Evolutionary conservation across 2,329 filamentous ascomycete genomes (phyloP), one percentile per base, ranked within the genome.

Genomic region (Lizonia empirigonia): DNA sequence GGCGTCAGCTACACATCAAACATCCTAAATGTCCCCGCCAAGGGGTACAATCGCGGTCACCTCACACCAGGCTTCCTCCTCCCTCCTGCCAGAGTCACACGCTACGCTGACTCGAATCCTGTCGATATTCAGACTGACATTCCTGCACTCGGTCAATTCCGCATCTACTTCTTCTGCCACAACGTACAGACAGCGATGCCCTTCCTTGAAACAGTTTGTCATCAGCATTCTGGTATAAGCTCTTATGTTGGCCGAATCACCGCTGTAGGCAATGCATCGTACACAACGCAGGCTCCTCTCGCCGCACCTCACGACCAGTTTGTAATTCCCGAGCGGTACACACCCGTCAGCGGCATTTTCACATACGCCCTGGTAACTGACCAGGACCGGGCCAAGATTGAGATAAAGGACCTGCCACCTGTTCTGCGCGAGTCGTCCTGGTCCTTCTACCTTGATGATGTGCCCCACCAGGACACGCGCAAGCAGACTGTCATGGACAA

Each of bases 41-140:
- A 63, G 73, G 64, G 68, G 1, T 76, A 76, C 35, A 81, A 77
- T 76, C 83, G 57, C 71, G 69, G 74, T 30, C 39, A 52, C 50
- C 63, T 81, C 0, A 71, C 63, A 20, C 71, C 75, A 7, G 75
- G 75, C 4, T 75, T 65, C 46, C 65, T 84, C 18, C 77, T 89
- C 20, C 81, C 85, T 3, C 88, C 88, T 2, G 85, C 85, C 32
- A 88, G 84, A 71, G 87, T 87, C 15, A 88, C 86, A 0, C 82
- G 89, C 22, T 91, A 87, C 66, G 82, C 91, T 42, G 89, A 92
- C 71, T 85, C 88, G 3, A 92, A 91, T 62, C 88, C 88, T 0
- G 84, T 92, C 33, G 86, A 91, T 60, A 76, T 91, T 22, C 87
- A 92, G 67, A 82, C 90, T 5, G 89, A 91, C 64, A 89, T 91